Conservation (phyloP, 1,284 basidiomycete genomes). For the Trichosporon sp. region DNA sequence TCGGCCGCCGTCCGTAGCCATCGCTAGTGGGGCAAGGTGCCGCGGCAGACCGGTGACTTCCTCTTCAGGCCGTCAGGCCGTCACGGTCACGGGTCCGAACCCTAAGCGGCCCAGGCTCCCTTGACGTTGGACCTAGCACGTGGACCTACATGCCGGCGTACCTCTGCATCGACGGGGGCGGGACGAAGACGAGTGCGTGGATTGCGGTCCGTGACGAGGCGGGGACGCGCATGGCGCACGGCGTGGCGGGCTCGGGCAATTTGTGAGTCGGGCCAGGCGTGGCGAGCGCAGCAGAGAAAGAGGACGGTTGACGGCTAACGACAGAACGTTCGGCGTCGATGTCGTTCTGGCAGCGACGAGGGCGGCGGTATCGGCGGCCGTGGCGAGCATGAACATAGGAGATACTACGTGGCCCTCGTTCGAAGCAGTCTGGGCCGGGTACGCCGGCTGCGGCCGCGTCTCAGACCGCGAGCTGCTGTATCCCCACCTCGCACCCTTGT, state of each 20-base stretch:
- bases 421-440: constrained; percentile 26
- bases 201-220: constrained; percentile 15
- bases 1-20: no score
- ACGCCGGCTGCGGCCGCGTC: constrained; percentile 31
- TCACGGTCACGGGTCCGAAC: no score
- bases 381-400: not conserved
- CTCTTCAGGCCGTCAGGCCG: no score
- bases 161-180: constrained; percentile 36
- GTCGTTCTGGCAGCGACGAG: constrained; percentile 22
- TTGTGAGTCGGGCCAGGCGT: constrained; percentile 22
- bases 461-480: constrained; percentile 27
- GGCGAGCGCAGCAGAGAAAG: not conserved
- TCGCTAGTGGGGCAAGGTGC: no score
- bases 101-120: no score
- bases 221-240: constrained; percentile 14
- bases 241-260: constrained; percentile 32
- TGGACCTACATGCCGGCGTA: constrained; percentile 20
- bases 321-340: constrained; percentile 31
- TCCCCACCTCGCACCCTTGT: constrained; percentile 12
- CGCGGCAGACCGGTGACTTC: not conserved
- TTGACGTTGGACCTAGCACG: not conserved
- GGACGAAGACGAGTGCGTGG: constrained; percentile 32
- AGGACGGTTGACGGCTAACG: not conserved
- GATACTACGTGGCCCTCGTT: constrained; percentile 4
- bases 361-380: constrained; percentile 14